A percentile compares a stretch with the other conserved stretches of the same genome.
These are phyloP conservation scores for Hordeum marinum DNA, from an alignment of 176 grass and related monocot genomes.

Conservation along the genomic window DNA sequence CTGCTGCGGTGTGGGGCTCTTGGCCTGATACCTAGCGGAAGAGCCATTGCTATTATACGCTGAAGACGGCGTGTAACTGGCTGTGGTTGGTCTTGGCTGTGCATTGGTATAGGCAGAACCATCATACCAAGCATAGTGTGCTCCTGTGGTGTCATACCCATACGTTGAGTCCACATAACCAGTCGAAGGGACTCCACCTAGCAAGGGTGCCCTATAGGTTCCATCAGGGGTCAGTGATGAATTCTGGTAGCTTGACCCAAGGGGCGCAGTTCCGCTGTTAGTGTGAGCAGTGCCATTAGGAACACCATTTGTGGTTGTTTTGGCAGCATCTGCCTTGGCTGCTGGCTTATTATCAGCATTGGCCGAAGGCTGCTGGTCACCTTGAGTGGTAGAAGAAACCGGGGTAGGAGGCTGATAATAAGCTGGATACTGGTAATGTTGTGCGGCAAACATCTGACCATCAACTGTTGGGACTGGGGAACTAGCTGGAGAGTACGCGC, in stretches of 20 bases:
- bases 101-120: conserved; percentile 65
- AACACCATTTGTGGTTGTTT: conserved; percentile 39
- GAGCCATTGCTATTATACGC: conserved; percentile 34
- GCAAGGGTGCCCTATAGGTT: conserved; percentile 53
- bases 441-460: conserved; percentile 65
- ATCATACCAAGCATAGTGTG: conserved; percentile 70
- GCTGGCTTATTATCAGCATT: conserved; percentile 62
- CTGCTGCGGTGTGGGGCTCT: conserved; percentile 36
- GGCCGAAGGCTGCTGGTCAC: conserved; percentile 35
- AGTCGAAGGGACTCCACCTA: conserved; percentile 57
- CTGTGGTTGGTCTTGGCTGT: conserved; percentile 48
- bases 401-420: conserved; percentile 72
- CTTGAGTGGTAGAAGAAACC: conserved; percentile 47
- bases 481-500: conserved; percentile 74
- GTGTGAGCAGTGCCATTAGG: conserved; percentile 60
- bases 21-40: conserved; percentile 60
- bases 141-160: conserved; percentile 57
- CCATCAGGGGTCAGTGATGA: conserved; percentile 49
- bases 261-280: conserved; percentile 43
- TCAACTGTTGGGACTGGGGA: conserved; percentile 84
- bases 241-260: conserved; percentile 72
- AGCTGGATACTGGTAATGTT: conserved; percentile 80
- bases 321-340: conserved; percentile 46
- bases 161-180: conserved; percentile 48
- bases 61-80: conserved; percentile 39